Conservation (phyloP, 1,284 basidiomycete genomes). For the Austroboletus olivaceoglutinosus region DNA sequence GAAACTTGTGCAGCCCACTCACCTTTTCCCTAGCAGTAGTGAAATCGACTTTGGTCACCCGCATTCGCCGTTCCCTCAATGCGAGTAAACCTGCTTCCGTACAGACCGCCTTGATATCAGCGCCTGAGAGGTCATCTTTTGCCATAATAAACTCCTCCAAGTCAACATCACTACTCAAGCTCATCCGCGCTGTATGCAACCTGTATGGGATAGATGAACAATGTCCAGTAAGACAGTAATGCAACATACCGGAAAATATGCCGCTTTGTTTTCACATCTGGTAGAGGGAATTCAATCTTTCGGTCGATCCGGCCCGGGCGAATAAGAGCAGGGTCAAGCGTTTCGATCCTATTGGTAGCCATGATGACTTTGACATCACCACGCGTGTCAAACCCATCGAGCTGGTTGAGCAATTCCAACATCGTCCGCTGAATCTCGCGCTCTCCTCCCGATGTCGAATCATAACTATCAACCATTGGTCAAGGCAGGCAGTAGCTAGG, state of each 20-base stretch:
- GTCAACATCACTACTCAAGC: conserved; percentile 87
- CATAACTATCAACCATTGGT: conserved; percentile 59
- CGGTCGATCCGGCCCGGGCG: conserved; percentile 98
- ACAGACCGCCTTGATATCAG: conserved; percentile 97
- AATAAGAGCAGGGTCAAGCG: conserved; percentile 94
- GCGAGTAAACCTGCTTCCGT: conserved; percentile 96
- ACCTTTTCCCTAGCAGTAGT: conserved; percentile 88
- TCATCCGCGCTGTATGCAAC: conserved; percentile 97
- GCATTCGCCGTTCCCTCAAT: conserved; percentile 92
- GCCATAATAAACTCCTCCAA: conserved; percentile 95
- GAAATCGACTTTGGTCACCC: conserved; percentile 92
- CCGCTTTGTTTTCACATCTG: conserved; percentile 94
- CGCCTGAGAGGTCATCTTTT: conserved; percentile 96
- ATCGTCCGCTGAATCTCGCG: conserved; percentile 99
- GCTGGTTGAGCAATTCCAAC: conserved; percentile 96
- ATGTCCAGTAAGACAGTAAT: background rate
- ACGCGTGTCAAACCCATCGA: conserved; percentile 98
- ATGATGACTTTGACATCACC: conserved; percentile 98
- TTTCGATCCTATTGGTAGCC: conserved; percentile 93
- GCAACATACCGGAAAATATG: conserved; percentile 87
- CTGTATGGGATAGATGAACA: conserved; percentile 36
- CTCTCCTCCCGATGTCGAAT: conserved; percentile 96
- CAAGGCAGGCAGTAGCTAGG: background rate
- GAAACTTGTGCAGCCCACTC: conserved; percentile 18
- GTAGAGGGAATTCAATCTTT: conserved; percentile 96